Conservation (phyloP, 306 rosid species). For the Ormosia emarginata region DNA sequence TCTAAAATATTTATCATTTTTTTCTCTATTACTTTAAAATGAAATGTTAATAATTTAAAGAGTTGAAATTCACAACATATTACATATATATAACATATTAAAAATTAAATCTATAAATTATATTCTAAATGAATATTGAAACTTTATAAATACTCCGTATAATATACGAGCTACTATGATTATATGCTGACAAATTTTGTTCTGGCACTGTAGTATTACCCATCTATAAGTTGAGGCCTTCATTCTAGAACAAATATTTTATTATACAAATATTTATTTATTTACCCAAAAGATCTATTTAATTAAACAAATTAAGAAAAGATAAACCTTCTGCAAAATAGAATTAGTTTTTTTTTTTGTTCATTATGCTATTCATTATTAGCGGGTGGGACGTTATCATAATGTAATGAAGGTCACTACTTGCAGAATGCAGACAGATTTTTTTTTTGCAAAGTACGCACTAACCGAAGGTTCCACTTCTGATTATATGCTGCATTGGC, state of each 20-base stretch:
- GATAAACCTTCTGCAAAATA: neutral
- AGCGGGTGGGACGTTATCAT: slow-evolving; percentile 18
- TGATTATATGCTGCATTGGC: neutral
- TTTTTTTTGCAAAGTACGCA: slow-evolving; percentile 12
- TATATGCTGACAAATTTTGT: too few relatives aligned
- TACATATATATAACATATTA: too few relatives aligned
- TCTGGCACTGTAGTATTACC: too few relatives aligned
- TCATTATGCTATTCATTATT: neutral
- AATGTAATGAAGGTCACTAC: neutral
- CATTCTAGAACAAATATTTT: neutral
- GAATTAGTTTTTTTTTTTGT: neutral
- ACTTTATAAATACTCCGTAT: too few relatives aligned
- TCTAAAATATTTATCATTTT: too few relatives aligned
- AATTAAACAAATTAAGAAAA: neutral
- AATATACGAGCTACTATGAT: too few relatives aligned
- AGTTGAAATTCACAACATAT: too few relatives aligned
- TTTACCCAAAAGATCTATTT: neutral
- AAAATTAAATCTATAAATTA: too few relatives aligned
- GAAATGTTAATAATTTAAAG: too few relatives aligned
- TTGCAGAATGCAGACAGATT: neutral
- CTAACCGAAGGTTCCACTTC: slow-evolving; percentile 12
- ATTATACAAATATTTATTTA: too few relatives aligned
- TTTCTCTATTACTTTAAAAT: too few relatives aligned
- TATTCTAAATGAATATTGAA: too few relatives aligned
- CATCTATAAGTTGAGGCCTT: neutral